Evolutionary conservation across 176 grass and related monocot genomes (phyloP).

Genomic region (Rhipidocladum racemiflorum): DNA sequence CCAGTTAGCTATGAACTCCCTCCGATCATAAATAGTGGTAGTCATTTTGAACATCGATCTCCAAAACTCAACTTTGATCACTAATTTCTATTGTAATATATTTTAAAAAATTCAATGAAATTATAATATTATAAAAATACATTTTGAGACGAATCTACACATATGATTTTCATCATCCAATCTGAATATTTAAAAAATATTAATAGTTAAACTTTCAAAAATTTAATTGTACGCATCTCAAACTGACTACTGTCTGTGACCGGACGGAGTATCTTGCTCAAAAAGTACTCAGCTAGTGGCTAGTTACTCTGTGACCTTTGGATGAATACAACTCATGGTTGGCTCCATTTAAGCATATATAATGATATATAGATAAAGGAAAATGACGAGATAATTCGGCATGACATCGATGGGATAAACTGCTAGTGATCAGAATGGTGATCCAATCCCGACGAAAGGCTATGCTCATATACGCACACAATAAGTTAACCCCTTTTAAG

Average conservation of each 20-base stretch:
- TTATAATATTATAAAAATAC: too few relatives aligned
- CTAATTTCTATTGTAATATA: too few relatives aligned
- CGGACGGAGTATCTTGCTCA: neutral
- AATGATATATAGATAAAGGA: neutral
- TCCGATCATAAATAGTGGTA: too few relatives aligned
- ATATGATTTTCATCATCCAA: too few relatives aligned
- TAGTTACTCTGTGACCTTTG: neutral
- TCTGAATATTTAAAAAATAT: too few relatives aligned
- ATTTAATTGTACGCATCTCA: too few relatives aligned
- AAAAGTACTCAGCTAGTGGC: neutral
- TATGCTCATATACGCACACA: neutral
- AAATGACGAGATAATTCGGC: neutral
- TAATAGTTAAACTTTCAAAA: too few relatives aligned
- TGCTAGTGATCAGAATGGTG: neutral
- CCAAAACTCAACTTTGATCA: too few relatives aligned
- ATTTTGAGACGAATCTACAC: too few relatives aligned
- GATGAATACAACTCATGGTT: neutral
- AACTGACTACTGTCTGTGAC: too few relatives aligned
- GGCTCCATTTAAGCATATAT: neutral
- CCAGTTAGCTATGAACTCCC: neutral
- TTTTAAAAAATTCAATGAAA: too few relatives aligned
- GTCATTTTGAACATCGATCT: too few relatives aligned
- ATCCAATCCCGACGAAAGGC: slow-evolving; percentile 23
- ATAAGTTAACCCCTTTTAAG: neutral
- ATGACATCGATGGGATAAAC: neutral